Evolutionary conservation across 1,139 yeast species (phyloP), one percentile per base, ranked within the genome.

Genomic region (Zhuliangozyma blackwelliae): DNA sequence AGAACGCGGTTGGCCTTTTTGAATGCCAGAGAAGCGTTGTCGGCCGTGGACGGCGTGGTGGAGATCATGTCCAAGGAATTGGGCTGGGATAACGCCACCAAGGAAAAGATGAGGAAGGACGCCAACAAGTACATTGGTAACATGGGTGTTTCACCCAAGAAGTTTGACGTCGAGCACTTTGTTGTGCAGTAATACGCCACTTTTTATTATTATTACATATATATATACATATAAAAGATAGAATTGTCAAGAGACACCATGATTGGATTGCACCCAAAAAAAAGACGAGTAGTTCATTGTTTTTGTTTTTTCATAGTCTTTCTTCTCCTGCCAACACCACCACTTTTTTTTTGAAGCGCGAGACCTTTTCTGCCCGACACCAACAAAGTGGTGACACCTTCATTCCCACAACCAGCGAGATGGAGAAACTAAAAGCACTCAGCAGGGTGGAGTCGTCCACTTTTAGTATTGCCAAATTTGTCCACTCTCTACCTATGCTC

Each of bases 1-100:
- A 83, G 97, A 72, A 83, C 95, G 39, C 81, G 97, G 64, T 79
- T 88, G 58, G 96, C 96, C 2, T 90, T 89, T 69, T 72, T 90
- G 57, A 90, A 90, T 64, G 88, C 95, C 33, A 79, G 80, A 59
- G 92, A 86, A 49, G 96, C 97, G 23, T 66, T 81, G 47, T 72
- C 67, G 41, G 87, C 95, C 10, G 81, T 90, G 38, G 95, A 89
- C 44, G 84, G 84, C 43, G 95, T 90, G 32, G 89, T 87, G 39
- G 86, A 84, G 50, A 74, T 88, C 45, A 85, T 90, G 95, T 87
- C 80, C 49, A 67, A 76, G 38, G 94, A 86, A 59, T 72, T 85
- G 44, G 65, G 75, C 33, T 90, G 97, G 97, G 76, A 75, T 50
- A 63, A 68, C 26, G 71, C 64, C 30, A 77, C 80, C 45, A 76